phyloP scores from a whole-genome alignment of 2,329 filamentous ascomycete genomes.

The Ceratocystis cubensis region DNA sequence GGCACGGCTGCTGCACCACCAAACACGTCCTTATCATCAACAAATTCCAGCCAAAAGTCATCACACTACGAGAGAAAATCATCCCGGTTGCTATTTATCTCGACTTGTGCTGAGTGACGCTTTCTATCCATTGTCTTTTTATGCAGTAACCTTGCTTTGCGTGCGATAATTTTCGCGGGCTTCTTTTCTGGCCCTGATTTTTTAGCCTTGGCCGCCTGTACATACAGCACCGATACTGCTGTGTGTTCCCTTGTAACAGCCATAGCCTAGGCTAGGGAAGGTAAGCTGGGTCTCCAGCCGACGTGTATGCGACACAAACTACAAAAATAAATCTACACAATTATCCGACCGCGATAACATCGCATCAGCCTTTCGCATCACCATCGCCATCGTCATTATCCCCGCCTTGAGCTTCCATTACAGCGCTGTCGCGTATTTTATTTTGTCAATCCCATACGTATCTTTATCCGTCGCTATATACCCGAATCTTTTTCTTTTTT shows the following conservation, averaged over 20 bases:
- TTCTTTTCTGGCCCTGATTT: background rate
- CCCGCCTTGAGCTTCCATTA: background rate
- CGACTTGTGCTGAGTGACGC: background rate
- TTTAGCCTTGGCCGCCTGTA: slow-evolving; percentile 7
- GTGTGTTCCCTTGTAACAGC: background rate
- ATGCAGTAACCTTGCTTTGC: background rate
- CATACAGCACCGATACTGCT: background rate
- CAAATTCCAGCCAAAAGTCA: slow-evolving; percentile 8
- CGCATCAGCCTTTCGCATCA: slow-evolving; percentile 1
- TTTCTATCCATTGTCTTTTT: background rate
- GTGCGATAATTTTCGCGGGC: background rate
- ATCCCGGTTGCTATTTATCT: slow-evolving; percentile 6
- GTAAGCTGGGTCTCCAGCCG: background rate
- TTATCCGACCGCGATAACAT: background rate
- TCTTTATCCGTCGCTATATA: background rate
- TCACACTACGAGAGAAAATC: background rate
- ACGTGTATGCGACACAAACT: slow-evolving; percentile 16
- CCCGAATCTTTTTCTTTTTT: background rate
- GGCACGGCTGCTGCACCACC: slow-evolving; percentile 6
- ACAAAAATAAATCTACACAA: background rate
- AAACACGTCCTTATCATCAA: slow-evolving; percentile 8
- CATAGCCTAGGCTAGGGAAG: background rate
- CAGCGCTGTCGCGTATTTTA: background rate
- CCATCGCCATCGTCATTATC: no score
- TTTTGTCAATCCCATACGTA: background rate